Evolutionary conservation across 2,329 filamentous ascomycete species (phyloP), one percentile per base, ranked within the genome.

Genomic region (Trichophyton rubrum): DNA sequence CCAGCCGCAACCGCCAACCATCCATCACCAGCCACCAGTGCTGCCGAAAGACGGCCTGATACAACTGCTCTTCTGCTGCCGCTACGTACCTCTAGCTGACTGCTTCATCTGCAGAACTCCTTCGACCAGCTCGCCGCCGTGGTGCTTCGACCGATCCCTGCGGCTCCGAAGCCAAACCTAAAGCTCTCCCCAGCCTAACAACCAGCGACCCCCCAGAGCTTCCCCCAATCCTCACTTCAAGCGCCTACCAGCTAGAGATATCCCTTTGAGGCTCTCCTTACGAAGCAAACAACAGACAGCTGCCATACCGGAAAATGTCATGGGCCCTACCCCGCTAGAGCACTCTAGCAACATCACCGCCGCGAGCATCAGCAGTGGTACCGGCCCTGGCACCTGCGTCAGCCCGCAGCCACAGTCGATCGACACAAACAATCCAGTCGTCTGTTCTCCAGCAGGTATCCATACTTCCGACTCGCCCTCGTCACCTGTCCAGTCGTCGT

Each of bases 311-410:
- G 70, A 69, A 75, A 73, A 76, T 76, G 74, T 72, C 70, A 75
- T 76, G 74, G 74, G 69, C 70, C 71, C 67, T 73, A 68, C 73
- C 72, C 73, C 74, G 72, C 74, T 74, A 75, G 73, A 75, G 65
- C 73, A 69, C 72, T 74, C 71, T 71, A 70, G 69, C 73, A 71
- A 70, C 71, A 72, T 68, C 56, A 58, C 27, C 30, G 11, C 51
- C 51, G 27, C 27, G 30, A 35, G 30, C 51, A 20, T 27, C 11
- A 35, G 27, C 51, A 35, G 22, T 15, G 27, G 51, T 27, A 55
- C 51, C 22, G 24, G 47, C 47, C 22, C 47, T 35, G 51, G 51
- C 51, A 35, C 51, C 51, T 55, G 51, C 51, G 51, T 27, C 51
- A 55, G 27, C 51, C 51, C 30, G 51, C 51, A 33, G 51, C 51